Evolutionary conservation across 192 early-diverging fungal genomes (phyloP), one percentile per base, ranked within the genome.

Genomic region (Backusella tarrabulga): DNA sequence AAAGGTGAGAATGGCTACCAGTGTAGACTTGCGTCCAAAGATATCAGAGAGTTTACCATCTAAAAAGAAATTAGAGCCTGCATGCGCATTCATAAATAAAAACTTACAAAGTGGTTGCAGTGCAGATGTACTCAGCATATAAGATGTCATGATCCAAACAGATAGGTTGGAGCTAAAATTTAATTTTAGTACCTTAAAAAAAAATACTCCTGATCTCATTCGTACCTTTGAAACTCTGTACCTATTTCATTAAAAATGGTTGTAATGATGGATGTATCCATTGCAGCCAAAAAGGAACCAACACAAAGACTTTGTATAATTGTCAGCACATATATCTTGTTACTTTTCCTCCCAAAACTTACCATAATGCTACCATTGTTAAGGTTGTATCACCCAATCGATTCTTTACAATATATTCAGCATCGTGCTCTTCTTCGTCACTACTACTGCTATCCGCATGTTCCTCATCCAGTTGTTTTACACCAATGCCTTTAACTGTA

Each of bases 41-140:
- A 98, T 97, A 77, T 98, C 96, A 68, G 92, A 89, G 38, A 98
- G 86, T 70, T 93, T 90, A 66, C 95, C 97, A 82, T 96, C 80
- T 81, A 68, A 50, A n/a, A 41, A 56, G 7, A 5, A 19, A 26
- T 44, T n/a, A 35, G 6, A 32, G 3, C 3, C 14, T n/a, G 8
- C 0, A 42, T 41, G 26, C 38, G 26, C 23, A 41, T 6, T 71
- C 12, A 71, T 32, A 44, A 4, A 44, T 56, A 11, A 9, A 12
- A 2, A 73, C 68, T 77, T 75, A 81, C 80, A 81, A 35, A 77
- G 71, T 40, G 80, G 80, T 38, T 81, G 80, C 1, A 81, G 14
- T 0, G 80, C 76, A 44, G 80, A 77, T 38, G 76, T 71, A 74
- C 80, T 77, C 9, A 81, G 60, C 68, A 81, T 52, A 35, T 81